Evolutionary conservation across 129 eudicot genomes (phyloP).

Genomic region (Artemisia annua): DNA sequence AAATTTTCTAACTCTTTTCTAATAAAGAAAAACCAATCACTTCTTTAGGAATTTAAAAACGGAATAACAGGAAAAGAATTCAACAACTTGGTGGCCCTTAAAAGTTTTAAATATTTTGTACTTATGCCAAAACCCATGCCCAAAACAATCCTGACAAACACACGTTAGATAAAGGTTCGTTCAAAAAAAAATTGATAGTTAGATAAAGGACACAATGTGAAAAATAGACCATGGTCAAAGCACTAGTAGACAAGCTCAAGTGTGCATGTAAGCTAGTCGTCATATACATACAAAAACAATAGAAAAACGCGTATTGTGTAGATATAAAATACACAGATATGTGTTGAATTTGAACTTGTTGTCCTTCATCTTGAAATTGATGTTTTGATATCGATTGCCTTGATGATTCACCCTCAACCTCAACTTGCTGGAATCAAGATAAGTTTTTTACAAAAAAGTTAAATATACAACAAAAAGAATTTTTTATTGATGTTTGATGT

Average conservation of each 20-base stretch:
- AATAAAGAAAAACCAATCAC: too few species aligned
- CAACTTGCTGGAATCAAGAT: slow-evolving; percentile 18
- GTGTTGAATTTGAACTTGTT: slow-evolving; percentile 31
- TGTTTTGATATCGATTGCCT: slow-evolving; percentile 2
- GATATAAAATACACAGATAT: not conserved
- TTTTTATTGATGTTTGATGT: too few species aligned
- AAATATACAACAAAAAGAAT: too few species aligned
- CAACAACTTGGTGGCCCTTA: too few species aligned
- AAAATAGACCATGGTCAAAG: not conserved
- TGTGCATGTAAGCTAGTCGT: slow-evolving; percentile 18
- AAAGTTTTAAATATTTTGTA: too few species aligned
- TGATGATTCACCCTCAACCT: slow-evolving; percentile 8
- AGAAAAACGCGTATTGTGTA: slow-evolving; percentile 21
- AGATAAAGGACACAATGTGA: not conserved
- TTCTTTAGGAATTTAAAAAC: too few species aligned
- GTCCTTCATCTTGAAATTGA: slow-evolving; percentile 15
- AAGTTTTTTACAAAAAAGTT: not conserved
- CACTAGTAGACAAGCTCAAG: slow-evolving; percentile 18
- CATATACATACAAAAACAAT: slow-evolving; percentile 27
- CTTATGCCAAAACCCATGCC: too few species aligned
- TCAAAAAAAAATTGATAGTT: too few species aligned
- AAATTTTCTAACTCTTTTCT: too few species aligned
- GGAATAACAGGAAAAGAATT: too few species aligned
- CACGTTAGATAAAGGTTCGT: too few species aligned
- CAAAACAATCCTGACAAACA: too few species aligned